These are phyloP conservation scores for Viola odorata DNA, from an alignment of 345 rosid species.

Conservation along the genomic window DNA sequence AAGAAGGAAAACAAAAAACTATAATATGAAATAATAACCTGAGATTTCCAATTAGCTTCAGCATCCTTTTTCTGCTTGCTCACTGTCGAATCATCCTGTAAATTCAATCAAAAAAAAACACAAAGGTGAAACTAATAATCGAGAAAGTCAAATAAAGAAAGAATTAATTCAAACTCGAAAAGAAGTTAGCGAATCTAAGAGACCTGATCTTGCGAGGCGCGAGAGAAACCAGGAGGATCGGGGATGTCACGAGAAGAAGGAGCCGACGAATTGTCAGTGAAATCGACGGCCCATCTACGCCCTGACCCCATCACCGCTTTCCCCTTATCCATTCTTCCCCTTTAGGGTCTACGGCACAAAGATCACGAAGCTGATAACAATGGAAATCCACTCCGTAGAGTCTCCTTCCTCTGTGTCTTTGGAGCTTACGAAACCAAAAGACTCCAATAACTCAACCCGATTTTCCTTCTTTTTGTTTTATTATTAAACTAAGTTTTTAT, in stretches of 20 bases:
- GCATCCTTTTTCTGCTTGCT: slow-evolving; percentile 96
- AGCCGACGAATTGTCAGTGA: slow-evolving; percentile 75
- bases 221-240: slow-evolving; percentile 91
- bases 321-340: slow-evolving; percentile 73
- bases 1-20: not conserved
- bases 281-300: slow-evolving; percentile 95
- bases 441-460: no score
- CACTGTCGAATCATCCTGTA: slow-evolving; percentile 76
- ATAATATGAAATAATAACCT: slow-evolving; percentile 35
- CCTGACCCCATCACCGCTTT: slow-evolving; percentile 95
- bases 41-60: slow-evolving; percentile 93
- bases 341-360: not conserved
- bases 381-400: no score
- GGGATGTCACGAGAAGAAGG: slow-evolving; percentile 82
- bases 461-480: no score
- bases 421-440: no score
- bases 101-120: not conserved
- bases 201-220: slow-evolving; percentile 88
- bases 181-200: not conserved
- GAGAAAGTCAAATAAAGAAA: not conserved
- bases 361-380: no score
- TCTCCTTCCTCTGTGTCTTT: no score
- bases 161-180: not conserved
- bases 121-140: not conserved
- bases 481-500: no score